Conservation (phyloP, 2,329 filamentous ascomycete genomes). For the Talaromyces sp. region DNA sequence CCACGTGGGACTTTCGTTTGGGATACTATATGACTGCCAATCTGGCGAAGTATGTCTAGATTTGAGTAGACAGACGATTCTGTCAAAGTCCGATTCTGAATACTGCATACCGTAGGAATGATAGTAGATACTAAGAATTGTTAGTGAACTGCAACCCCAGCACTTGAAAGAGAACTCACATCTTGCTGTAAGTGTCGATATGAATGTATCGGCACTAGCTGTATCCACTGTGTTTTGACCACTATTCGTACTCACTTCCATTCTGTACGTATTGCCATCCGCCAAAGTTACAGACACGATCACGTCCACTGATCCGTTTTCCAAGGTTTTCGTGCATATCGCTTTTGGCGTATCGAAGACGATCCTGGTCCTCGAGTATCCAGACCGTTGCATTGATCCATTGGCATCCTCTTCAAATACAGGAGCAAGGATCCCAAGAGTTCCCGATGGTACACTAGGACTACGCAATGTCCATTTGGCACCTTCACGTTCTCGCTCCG, state of each 20-base stretch:
- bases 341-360: conserved; percentile 39
- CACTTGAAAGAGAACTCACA: conserved; percentile 52
- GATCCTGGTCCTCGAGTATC: conserved; percentile 36
- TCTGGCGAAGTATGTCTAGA: conserved; percentile 69
- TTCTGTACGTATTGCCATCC: conserved; percentile 59
- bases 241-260: conserved; percentile 64
- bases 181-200: conserved; percentile 71
- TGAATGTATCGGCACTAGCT: conserved; percentile 68
- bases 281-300: conserved; percentile 68
- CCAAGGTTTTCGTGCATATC: conserved; percentile 31
- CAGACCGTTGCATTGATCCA: conserved; percentile 52
- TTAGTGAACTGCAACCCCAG: conserved; percentile 21
- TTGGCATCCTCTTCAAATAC: conserved; percentile 46
- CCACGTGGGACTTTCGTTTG: conserved; percentile 61
- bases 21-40: conserved; percentile 62
- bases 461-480: conserved; percentile 77
- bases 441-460: conserved; percentile 59
- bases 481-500: conserved; percentile 78
- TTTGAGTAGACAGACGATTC: conserved; percentile 74
- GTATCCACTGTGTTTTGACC: conserved; percentile 73
- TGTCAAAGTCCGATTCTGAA: conserved; percentile 50
- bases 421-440: conserved; percentile 52
- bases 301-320: conserved; percentile 41
- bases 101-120: conserved; percentile 67
- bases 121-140: conserved; percentile 64